Evolutionary conservation across 345 rosid species (phyloP), one percentile per base, ranked within the genome.

Genomic region (Garcia nutans): DNA sequence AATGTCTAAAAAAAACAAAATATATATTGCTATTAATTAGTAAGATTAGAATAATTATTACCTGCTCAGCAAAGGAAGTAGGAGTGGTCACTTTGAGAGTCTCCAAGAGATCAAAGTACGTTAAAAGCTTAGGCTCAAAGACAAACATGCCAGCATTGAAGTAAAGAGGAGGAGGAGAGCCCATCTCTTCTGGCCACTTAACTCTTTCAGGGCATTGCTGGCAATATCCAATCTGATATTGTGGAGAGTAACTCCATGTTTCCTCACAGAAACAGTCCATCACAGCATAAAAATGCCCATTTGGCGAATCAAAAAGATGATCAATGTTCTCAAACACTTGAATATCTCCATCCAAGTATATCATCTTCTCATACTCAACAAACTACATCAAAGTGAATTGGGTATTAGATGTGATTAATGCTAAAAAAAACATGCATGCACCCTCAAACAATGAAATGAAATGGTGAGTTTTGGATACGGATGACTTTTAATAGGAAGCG

Each of bases 71-170:
- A 77, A 90, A 92, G 8, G 84, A 84, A 45, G 96, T 88, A 66
- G 97, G 87, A 8, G 90, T 82, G 76, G 92, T 90, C 83, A 77
- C 47, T 75, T 72, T 71, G 54, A 91, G 76, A 22, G 86, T 78
- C 44, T 85, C 78, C 66, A 93, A 82, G 47, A 91, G 94, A 68
- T 70, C 70, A 37, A 80, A 69, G 47, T 85, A 90, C 23, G 93
- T 90, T 28, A 68, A 68, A 37, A 72, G 85, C 64, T 83, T 84
- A 11, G 95, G 95, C 86, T 91, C 91, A 62, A 82, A 89, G 55
- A 93, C 87, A 68, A 89, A 90, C 98, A 90, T 91, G 76, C 92
- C 92, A 0, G 94, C 98, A 74, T 93, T 93, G 85, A 91, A 93
- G 87, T 90, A 91, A 63, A 87, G 76, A 61, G 93, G 76, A 16